These are phyloP conservation scores for Aspergillus cristatus DNA, from an alignment of 495 filamentous ascomycete species.

Conservation along the genomic window DNA sequence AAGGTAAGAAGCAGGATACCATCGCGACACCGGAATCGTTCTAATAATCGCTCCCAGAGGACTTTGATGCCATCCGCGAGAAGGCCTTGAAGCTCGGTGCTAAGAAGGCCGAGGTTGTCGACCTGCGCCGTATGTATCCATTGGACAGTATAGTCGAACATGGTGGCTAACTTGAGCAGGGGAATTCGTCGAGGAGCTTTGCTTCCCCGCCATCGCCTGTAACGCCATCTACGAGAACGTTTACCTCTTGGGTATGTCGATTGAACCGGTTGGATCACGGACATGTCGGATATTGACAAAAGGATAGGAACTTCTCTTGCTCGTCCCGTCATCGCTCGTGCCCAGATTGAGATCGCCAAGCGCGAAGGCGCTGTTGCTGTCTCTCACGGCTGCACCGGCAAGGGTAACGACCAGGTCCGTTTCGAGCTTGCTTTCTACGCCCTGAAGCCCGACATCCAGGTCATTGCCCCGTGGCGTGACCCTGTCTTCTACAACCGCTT, in stretches of 20 bases:
- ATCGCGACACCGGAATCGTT: conserved; percentile 1
- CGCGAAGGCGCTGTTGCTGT: conserved; percentile 43
- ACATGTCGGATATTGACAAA: conserved; percentile 38
- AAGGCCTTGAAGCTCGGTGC: conserved; percentile 48
- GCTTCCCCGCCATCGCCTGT: conserved; percentile 75
- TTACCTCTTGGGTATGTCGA: conserved; percentile 57
- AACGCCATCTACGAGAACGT: conserved; percentile 82
- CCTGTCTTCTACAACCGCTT: conserved; percentile 77
- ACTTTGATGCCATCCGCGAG: conserved; percentile 55
- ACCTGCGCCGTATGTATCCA: conserved; percentile 40
- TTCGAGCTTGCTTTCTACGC: conserved; percentile 76
- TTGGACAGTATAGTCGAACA: neutral
- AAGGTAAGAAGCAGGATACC: conserved; percentile 24
- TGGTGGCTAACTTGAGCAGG: conserved; percentile 27
- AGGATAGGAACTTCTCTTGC: conserved; percentile 65
- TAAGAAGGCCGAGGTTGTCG: conserved; percentile 34
- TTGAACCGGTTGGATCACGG: conserved; percentile 38
- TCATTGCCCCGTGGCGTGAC: conserved; percentile 84
- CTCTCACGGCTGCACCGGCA: conserved; percentile 77
- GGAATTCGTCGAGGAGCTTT: conserved; percentile 79
- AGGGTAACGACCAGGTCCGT: conserved; percentile 82
- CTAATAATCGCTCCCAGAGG: conserved; percentile 29
- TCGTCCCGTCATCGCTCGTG: conserved; percentile 80
- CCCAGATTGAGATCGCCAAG: conserved; percentile 63
- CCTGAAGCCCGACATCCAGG: conserved; percentile 65